Evolutionary conservation across 2,329 filamentous ascomycete species (phyloP).

Genomic region (Coniochaeta sp.): DNA sequence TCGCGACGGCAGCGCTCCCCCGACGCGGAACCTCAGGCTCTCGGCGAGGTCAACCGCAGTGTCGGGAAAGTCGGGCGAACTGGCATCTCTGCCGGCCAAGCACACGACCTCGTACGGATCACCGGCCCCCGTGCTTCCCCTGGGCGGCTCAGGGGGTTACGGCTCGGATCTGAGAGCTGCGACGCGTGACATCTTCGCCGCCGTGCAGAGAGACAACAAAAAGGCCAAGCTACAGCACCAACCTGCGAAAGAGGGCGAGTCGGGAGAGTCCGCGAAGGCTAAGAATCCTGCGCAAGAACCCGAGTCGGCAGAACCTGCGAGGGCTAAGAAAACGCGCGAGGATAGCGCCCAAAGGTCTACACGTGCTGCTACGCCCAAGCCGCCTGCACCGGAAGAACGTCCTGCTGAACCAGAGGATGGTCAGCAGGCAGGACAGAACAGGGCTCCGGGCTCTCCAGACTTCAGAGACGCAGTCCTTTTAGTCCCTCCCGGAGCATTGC

Average conservation of each 20-base stretch:
- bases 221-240: not conserved
- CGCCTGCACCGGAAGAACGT: not conserved
- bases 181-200: conserved; percentile 6
- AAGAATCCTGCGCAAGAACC: not conserved
- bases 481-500: not conserved
- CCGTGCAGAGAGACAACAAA: not conserved
- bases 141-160: conserved; percentile 5
- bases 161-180: conserved; percentile 9
- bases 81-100: conserved; percentile 11
- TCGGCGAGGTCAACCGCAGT: not conserved
- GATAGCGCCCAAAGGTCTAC: not conserved
- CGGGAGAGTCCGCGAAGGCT: not conserved
- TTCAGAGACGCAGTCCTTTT: too few relatives aligned
- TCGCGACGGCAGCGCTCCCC: not conserved
- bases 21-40: not conserved
- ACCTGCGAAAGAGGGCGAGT: not conserved
- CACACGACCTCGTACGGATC: conserved; percentile 22
- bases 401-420: not conserved
- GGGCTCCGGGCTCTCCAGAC: too few relatives aligned
- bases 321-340: not conserved
- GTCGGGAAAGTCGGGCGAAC: not conserved
- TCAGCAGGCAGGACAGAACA: not conserved
- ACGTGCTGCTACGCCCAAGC: not conserved
- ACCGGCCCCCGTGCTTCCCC: conserved; percentile 13
- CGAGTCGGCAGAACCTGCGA: not conserved